A percentile compares a stretch with the other conserved stretches of the same genome.
Conservation (phyloP, 2,329 filamentous ascomycete species). For the Colletotrichum sansevieriae region DNA sequence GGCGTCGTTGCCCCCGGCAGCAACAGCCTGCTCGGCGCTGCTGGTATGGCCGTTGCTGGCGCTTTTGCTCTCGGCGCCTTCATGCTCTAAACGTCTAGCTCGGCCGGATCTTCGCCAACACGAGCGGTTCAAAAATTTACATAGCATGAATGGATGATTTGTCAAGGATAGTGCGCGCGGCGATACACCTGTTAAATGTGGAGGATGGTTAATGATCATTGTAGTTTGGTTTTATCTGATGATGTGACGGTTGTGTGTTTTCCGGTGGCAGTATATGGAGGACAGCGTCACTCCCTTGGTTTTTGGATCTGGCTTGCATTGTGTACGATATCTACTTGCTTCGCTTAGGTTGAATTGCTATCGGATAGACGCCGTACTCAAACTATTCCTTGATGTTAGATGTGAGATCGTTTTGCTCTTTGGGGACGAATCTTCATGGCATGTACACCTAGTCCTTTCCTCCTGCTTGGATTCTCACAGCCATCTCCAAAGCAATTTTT, state of each 20-base stretch:
- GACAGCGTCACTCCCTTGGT: constrained; percentile 36
- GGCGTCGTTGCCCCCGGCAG: constrained; percentile 26
- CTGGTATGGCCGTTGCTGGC: constrained; percentile 32
- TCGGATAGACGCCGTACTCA: constrained; percentile 32
- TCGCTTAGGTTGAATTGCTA: constrained; percentile 22
- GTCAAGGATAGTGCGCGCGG: constrained; percentile 8
- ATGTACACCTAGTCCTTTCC: background rate
- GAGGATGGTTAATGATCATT: constrained; percentile 35
- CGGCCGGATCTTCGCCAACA: background rate
- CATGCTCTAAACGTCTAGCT: constrained; percentile 35
- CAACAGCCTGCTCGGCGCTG: constrained; percentile 36
- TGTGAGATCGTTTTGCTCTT: too few relatives aligned
- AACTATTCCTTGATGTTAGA: background rate
- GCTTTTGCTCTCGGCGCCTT: constrained; percentile 39
- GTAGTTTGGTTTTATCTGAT: constrained; percentile 35
- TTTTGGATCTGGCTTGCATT: constrained; percentile 14
- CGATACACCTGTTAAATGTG: constrained; percentile 26
- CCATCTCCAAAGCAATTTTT: background rate
- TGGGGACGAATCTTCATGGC: accelerated
- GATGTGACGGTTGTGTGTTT: constrained; percentile 26
- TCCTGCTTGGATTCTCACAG: background rate
- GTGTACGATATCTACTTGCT: constrained; percentile 28
- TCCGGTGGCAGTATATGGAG: constrained; percentile 23
- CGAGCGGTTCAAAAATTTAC: constrained; percentile 4
- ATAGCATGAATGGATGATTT: constrained; percentile 23